Base-by-base conservation (phyloP, 371 early-diverging fungal species). In the Chytridium lagenaria region DNA sequence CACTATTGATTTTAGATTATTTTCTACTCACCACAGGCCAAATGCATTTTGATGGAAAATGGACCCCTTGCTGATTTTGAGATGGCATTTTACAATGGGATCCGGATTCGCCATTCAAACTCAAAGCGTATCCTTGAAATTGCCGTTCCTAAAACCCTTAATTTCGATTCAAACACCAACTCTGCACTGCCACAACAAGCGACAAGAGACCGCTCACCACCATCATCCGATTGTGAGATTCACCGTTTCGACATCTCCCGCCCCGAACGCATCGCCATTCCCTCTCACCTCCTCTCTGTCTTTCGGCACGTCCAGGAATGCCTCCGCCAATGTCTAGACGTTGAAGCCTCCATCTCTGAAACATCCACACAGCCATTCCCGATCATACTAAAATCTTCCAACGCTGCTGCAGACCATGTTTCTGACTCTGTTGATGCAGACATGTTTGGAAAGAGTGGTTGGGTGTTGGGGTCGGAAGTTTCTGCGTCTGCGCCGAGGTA, bases 11-110 rank as follows among this genome's bases (percentile, higher is more conserved):
- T 39, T 2, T 38, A 84, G 77, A 83, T 90, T 51, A 66, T 80
- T 1, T 82, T 91, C 34, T 83, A 80, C 61, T 88, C 89, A 2
- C 87, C 91, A 12, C 89, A 89, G 75, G 91, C 89, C 0, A 82
- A 85, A 40, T 90, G 87, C 59, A 39, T 78, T 37, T 67, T 89
- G 55, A 90, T 89, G 85, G 90, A 89, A 55, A 90, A 90, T 67
- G 69, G 44, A 19, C 89, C 88, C 19, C 59, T 72, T 15, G 80
- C 87, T 1, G 85, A 86, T 31, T 88, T 90, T 71, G 80, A 84
- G 69, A 80, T 88, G 67, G 26, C 59, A 0, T 90, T 89, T 57
- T 85, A 85, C 77, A 87, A 83, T 75, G 85, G 86, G 15, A 79
- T 84, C 68, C 75, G 69, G 37, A 77, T 69, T 44, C 80, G 70